Evolutionary conservation across 2,329 filamentous ascomycete species (phyloP), one percentile per base, ranked within the genome.

Genomic region (Podosphaera xanthii): DNA sequence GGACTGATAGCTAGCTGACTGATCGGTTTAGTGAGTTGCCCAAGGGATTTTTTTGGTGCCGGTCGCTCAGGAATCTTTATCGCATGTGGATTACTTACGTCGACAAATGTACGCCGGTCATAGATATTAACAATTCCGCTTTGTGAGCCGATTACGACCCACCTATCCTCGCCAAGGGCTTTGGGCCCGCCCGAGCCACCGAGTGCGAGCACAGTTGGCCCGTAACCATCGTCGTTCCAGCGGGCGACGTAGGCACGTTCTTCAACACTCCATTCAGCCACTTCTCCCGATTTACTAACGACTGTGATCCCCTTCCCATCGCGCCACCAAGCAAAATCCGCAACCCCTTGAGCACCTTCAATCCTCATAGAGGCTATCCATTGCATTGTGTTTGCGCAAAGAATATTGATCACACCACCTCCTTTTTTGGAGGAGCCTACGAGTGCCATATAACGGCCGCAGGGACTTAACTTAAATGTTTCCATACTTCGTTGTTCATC

Each of bases 81-180:
- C 35, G 73, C 70, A 31, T 72, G 71, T 40, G 34, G 34, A 33
- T 55, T 56, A 22, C 69, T 68, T 44, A 66, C 65, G 65, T 61
- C 67, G 65, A 62, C 70, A 70, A 57, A 74, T 65, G 38, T 67
- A 67, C 46, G 72, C 4, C 92, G 84, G 69, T 97, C 88, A 73
- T 98, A 98, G 62, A 98, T 77, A 71, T 97, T 97, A 60, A 94
- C 82, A 60, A 98, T 86, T 61, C 92, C 92, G 62, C 82, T 89
- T 63, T 81, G 86, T 60, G 85, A 90, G 9, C 92, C 92, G 50
- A 96, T 75, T 0, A 87, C 89, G 12, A 96, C 81, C 89, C 90
- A 98, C 60, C 87, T 78, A 71, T 95, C 87, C 3, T 83, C 83
- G 34, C 90, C 91, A 3, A 90, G 73, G 52, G 72, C 71, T 3